Evolutionary conservation across 192 early-diverging fungal species (phyloP).

Genomic region (Coemansia sp.): DNA sequence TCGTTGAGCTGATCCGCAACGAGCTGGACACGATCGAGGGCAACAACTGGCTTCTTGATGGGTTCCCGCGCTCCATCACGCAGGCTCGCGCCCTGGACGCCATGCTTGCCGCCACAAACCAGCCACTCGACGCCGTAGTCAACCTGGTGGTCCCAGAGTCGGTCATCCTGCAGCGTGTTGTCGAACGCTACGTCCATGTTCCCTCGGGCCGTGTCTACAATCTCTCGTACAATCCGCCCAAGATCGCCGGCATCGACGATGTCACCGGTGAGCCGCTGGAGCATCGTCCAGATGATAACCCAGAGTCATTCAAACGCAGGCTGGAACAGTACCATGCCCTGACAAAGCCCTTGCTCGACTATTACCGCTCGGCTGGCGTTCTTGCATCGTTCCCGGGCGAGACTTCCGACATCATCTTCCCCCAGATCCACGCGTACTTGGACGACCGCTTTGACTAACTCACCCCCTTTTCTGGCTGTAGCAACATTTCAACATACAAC

Average conservation of each 20-base stretch:
- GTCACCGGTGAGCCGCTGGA: conserved; percentile 90
- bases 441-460: conserved; percentile 44
- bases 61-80: conserved; percentile 82
- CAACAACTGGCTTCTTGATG: conserved; percentile 82
- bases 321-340: conserved; percentile 73
- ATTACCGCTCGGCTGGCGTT: conserved; percentile 67
- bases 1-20: conserved; percentile 43
- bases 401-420: conserved; percentile 93
- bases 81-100: conserved; percentile 75
- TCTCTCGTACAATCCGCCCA: conserved; percentile 89
- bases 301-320: conserved; percentile 78
- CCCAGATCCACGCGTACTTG: conserved; percentile 63
- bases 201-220: conserved; percentile 93
- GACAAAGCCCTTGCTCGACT: conserved; percentile 83
- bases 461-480: not conserved
- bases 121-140: conserved; percentile 81
- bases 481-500: not conserved
- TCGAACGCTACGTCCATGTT: conserved; percentile 94
- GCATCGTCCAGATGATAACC: conserved; percentile 85
- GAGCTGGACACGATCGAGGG: conserved; percentile 31
- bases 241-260: conserved; percentile 76
- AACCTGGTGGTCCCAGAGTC: conserved; percentile 90
- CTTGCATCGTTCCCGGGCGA: conserved; percentile 70
- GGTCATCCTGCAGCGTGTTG: conserved; percentile 86
- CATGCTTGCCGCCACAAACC: conserved; percentile 51